Evolutionary conservation across 1,139 yeast genomes (phyloP), one percentile per base, ranked within the genome.

Genomic region (Candida frijolesensis): DNA sequence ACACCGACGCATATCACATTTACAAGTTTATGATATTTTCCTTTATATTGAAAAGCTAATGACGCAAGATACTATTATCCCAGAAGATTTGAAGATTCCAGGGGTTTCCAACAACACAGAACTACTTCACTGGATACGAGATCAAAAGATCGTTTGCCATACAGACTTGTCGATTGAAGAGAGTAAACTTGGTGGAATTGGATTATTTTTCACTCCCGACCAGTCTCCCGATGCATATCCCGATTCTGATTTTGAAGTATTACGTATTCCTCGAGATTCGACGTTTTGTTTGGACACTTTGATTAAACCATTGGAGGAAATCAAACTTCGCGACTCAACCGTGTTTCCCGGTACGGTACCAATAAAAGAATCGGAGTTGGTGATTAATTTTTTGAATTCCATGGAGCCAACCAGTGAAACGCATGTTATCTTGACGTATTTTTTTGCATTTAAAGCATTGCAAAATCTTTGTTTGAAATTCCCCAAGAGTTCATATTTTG

Each of bases 101-200:
- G 54, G 52, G 14, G 46, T 52, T 34, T 18, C 46, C 25, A 27
- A 41, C 29, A 51, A 48, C 33, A 16, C 39, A 22, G 44, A 51
- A 47, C 58, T 65, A 22, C 37, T 49, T 5, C 44, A 48, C 2
- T 49, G 57, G 57, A 49, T 57, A 6, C 27, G 41, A 8, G 37
- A 44, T 2, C 41, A 49, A 19, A 47, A 46, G 9, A 52, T 56
- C 10, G 42, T 9, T 9, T 42, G 43, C 2, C 58, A 55, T 38
- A 14, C 22, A 1, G 25, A 50, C 11, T 19, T 71, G 10, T 38
- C 58, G 2, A 60, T 72, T 22, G 64, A 57, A 9, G 14, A 48
- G 15, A 69, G 74, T 52, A 42, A 52, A 1, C 55, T 69, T 18
- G 77, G 77, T 5, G 78, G 78, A 3, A 56, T 57, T n/a, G 78